Conservation (phyloP, 768 basidiomycete genomes). For the Lactarius tabidus region DNA sequence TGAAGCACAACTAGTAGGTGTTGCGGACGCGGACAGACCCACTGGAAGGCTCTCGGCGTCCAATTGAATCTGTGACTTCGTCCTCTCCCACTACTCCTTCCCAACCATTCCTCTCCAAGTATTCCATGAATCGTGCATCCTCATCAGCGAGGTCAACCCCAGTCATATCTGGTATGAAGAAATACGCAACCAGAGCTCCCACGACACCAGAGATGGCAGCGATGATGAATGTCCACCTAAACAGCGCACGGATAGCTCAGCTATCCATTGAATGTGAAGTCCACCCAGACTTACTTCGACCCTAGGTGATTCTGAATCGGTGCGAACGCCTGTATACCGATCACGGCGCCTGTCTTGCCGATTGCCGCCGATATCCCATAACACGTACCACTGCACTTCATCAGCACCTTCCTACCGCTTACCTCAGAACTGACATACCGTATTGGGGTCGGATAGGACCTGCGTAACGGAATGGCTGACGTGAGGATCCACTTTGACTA, state of each 20-base stretch:
- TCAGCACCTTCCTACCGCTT: constrained; percentile 6
- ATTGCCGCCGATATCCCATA: constrained; percentile 66
- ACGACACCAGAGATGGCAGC: constrained; percentile 59
- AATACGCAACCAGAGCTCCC: constrained; percentile 63
- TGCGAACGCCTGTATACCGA: constrained; percentile 66
- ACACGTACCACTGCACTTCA: constrained; percentile 50
- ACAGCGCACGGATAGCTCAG: not conserved
- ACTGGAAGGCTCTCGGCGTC: no score
- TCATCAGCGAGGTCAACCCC: constrained; percentile 63
- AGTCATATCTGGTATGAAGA: constrained; percentile 66
- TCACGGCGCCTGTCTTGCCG: constrained; percentile 65
- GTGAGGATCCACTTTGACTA: not conserved
- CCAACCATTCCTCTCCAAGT: constrained; percentile 62
- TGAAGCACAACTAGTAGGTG: no score
- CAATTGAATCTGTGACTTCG: no score
- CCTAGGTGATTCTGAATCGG: constrained; percentile 65
- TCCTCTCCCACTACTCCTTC: constrained; percentile 40
- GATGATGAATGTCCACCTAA: constrained; percentile 64
- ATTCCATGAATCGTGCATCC: constrained; percentile 57
- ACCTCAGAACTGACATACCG: constrained; percentile 37
- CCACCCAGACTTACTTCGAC: constrained; percentile 41
- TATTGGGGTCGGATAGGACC: constrained; percentile 61
- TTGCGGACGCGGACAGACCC: no score
- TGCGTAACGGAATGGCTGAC: constrained; percentile 24
- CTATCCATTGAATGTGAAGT: not conserved